These are phyloP conservation scores for Sporisorium scitamineum DNA, from an alignment of 1,284 basidiomycete species.

Conservation along the genomic window DNA sequence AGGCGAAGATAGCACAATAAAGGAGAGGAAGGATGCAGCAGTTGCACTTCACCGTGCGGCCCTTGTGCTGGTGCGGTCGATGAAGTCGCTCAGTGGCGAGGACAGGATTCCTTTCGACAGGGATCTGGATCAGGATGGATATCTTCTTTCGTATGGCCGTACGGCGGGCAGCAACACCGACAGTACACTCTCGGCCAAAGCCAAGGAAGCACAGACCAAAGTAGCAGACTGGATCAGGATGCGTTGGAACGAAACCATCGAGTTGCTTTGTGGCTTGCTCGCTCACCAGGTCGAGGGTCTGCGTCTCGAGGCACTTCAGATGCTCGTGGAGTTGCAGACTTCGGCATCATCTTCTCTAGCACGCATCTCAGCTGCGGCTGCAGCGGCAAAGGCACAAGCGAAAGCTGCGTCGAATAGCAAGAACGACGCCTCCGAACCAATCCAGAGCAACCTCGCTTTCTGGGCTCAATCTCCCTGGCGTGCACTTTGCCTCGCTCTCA, in stretches of 20 bases:
- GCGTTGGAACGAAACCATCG: constrained; percentile 60
- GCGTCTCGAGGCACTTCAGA: constrained; percentile 38
- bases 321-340: constrained; percentile 46
- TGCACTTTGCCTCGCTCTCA: constrained; percentile 41
- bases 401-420: constrained; percentile 15
- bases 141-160: constrained; percentile 33
- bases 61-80: constrained; percentile 37
- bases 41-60: constrained; percentile 29
- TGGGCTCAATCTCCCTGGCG: constrained; percentile 57
- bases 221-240: constrained; percentile 61
- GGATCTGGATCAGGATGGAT: constrained; percentile 46
- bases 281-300: constrained; percentile 40
- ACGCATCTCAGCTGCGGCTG: constrained; percentile 17
- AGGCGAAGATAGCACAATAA: constrained; percentile 11
- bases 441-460: constrained; percentile 11
- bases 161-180: constrained; percentile 17
- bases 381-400: constrained; percentile 10
- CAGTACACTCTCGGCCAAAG: constrained; percentile 5
- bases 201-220: constrained; percentile 33
- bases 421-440: constrained; percentile 6
- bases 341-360: constrained; percentile 38
- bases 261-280: constrained; percentile 53
- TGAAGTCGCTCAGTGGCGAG: constrained; percentile 46
- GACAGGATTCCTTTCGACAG: constrained; percentile 45
- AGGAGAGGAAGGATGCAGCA: constrained; percentile 38